A percentile compares a stretch with the other conserved stretches of the same genome.
phyloP scores from a whole-genome alignment of 2,329 filamentous ascomycete genomes.

The Penicillium janthinellum region DNA sequence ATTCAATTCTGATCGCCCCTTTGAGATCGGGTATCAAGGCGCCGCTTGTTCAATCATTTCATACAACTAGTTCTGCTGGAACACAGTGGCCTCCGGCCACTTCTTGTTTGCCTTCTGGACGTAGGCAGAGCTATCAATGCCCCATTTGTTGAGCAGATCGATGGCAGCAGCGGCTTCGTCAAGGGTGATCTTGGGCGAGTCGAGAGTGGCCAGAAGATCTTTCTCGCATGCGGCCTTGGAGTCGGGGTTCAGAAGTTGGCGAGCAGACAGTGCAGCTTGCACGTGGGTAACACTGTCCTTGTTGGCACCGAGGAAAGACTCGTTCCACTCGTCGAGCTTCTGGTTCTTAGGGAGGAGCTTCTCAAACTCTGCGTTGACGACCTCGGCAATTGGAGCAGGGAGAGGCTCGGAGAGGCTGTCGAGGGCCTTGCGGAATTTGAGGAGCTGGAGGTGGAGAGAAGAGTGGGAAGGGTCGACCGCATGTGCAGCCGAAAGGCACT shows the following conservation, averaged over 20 bases:
- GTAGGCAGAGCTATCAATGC: constrained; percentile 56
- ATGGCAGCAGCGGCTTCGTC: constrained; percentile 61
- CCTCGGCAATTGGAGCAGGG: constrained; percentile 65
- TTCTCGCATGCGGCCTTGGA: constrained; percentile 61
- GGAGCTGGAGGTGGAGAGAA: constrained; percentile 72
- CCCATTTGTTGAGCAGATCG: constrained; percentile 54
- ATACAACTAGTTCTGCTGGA: constrained; percentile 29
- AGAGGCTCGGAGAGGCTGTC: constrained; percentile 62
- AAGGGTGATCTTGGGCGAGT: constrained; percentile 53
- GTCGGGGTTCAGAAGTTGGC: constrained; percentile 60
- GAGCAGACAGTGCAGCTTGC: constrained; percentile 64
- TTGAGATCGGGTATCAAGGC: not conserved
- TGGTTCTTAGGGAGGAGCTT: constrained; percentile 58
- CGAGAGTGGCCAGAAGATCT: constrained; percentile 62
- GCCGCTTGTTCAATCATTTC: not conserved
- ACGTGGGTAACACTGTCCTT: constrained; percentile 63
- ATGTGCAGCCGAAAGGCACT: constrained; percentile 75
- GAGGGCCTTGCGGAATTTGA: constrained; percentile 68
- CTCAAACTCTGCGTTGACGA: constrained; percentile 70
- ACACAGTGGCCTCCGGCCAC: constrained; percentile 45
- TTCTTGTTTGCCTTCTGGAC: constrained; percentile 42
- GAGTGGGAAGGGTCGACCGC: constrained; percentile 69
- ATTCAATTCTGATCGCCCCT: not conserved
- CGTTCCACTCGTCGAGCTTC: constrained; percentile 66
- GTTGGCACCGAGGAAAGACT: constrained; percentile 65